Evolutionary conservation across 345 rosid genomes (phyloP).

Genomic region (Anacardium occidentale): DNA sequence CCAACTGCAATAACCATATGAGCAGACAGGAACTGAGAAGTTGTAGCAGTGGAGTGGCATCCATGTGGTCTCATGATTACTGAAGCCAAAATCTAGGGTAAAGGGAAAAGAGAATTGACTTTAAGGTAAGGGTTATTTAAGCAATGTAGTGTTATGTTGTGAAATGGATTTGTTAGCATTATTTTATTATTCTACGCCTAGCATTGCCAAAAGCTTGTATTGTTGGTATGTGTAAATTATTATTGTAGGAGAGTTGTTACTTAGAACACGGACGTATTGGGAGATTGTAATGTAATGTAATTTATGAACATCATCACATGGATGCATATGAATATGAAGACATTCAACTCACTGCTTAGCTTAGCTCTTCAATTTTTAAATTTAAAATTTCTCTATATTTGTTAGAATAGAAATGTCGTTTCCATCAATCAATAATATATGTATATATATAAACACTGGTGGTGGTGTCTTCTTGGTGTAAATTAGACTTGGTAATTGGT

Average conservation of each 20-base stretch:
- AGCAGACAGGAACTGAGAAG: conserved; percentile 22
- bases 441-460: no score
- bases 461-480: no score
- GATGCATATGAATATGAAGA: no score
- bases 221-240: conserved; percentile 16
- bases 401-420: no score
- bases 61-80: conserved; percentile 19
- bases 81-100: conserved; percentile 8
- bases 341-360: no score
- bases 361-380: no score
- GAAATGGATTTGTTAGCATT: background rate
- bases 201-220: conserved; percentile 3
- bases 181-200: no score
- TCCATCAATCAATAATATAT: no score
- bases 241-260: conserved; percentile 16
- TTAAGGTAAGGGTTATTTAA: background rate
- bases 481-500: no score
- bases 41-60: conserved; percentile 18
- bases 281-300: no score
- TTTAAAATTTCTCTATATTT: no score
- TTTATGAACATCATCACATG: no score
- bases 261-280: background rate
- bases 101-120: background rate
- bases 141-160: background rate
- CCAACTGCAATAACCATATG: conserved; percentile 19